Evolutionary conservation across 352 stramenopile species (phyloP).

Genomic region (Phytophthora brassicae): DNA sequence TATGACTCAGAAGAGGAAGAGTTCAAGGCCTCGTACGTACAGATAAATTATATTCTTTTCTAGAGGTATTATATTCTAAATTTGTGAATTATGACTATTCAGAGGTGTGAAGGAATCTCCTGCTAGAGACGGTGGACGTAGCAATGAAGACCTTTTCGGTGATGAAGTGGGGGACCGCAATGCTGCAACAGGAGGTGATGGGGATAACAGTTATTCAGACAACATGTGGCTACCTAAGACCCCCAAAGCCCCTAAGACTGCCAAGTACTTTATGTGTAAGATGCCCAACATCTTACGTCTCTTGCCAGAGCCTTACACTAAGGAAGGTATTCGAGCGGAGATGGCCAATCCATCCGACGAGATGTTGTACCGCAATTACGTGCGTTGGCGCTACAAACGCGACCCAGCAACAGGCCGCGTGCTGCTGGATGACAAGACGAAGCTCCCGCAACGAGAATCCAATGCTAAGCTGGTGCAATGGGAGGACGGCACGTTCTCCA

Average conservation of each 20-base stretch:
- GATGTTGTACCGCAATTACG: slow-evolving; percentile 86
- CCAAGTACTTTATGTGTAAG: slow-evolving; percentile 74
- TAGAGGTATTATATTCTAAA: slow-evolving; percentile 7
- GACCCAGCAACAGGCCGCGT: slow-evolving; percentile 59
- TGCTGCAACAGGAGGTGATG: slow-evolving; percentile 24
- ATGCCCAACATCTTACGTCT: slow-evolving; percentile 88
- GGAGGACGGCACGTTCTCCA: slow-evolving; percentile 83
- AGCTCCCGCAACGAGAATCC: slow-evolving; percentile 61
- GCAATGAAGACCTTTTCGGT: slow-evolving; percentile 43
- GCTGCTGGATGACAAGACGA: slow-evolving; percentile 63
- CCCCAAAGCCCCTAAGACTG: slow-evolving; percentile 62
- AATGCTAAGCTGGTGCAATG: slow-evolving; percentile 87
- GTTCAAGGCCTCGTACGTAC: slow-evolving; percentile 82
- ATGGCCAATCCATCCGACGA: slow-evolving; percentile 86
- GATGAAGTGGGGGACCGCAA: slow-evolving; percentile 43
- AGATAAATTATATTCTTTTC: neutral
- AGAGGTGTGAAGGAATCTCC: slow-evolving; percentile 85
- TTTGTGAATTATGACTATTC: slow-evolving; percentile 16
- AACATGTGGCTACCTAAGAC: slow-evolving; percentile 80
- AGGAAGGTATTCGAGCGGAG: slow-evolving; percentile 71
- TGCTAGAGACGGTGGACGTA: slow-evolving; percentile 60
- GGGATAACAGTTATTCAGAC: slow-evolving; percentile 38
- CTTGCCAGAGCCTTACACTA: slow-evolving; percentile 76
- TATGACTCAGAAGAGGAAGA: slow-evolving; percentile 90
- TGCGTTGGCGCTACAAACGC: slow-evolving; percentile 79